These are phyloP conservation scores for Cadophora gregata DNA, from an alignment of 2,329 filamentous ascomycete species.

Conservation along the genomic window DNA sequence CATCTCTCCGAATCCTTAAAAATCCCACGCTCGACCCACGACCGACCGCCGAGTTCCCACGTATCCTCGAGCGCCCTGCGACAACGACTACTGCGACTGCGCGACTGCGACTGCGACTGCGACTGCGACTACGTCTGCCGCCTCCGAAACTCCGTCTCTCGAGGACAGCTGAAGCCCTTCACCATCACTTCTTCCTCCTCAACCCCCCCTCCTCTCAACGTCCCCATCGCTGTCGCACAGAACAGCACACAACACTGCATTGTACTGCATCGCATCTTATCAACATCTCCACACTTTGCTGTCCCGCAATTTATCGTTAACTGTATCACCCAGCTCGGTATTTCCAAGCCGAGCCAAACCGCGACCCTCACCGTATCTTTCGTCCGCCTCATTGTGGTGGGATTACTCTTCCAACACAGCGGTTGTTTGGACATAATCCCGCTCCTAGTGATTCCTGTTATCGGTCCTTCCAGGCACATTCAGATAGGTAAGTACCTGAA, in stretches of 20 bases:
- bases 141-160: neutral
- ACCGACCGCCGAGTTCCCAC: neutral
- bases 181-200: neutral
- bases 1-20: constrained; percentile 9
- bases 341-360: constrained; percentile 38
- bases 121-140: too few relatives aligned
- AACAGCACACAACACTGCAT: neutral
- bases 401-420: constrained; percentile 29
- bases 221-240: constrained; percentile 1
- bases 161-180: neutral
- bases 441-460: constrained; percentile 6
- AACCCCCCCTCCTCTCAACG: neutral
- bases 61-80: constrained; percentile 1
- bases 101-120: neutral
- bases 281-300: constrained; percentile 18
- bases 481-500: constrained; percentile 27
- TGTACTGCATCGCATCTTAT: neutral
- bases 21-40: constrained; percentile 7
- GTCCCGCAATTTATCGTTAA: constrained; percentile 29
- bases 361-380: constrained; percentile 32
- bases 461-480: constrained; percentile 28
- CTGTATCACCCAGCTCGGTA: constrained; percentile 36
- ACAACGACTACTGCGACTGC: neutral
- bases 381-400: constrained; percentile 39
- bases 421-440: constrained; percentile 28